phyloP scores from a whole-genome alignment of 2,329 filamentous ascomycete species.

The Pezicula radicicola region DNA sequence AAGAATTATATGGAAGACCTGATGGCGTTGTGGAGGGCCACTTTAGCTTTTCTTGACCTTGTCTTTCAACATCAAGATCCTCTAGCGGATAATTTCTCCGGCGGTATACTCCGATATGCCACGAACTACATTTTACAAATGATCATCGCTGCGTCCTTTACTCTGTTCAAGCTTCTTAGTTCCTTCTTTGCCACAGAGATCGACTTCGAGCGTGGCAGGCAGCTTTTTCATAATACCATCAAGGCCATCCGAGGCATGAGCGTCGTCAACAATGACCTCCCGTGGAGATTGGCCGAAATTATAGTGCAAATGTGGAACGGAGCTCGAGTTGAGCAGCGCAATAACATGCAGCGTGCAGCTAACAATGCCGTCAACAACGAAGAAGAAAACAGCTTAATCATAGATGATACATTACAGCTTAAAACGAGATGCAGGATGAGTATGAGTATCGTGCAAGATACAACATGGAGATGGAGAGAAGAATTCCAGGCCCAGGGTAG shows the following conservation, averaged over 20 bases:
- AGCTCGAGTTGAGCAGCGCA: constrained; percentile 31
- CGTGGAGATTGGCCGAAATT: constrained; percentile 78
- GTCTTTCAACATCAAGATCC: constrained; percentile 52
- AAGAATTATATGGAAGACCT: constrained; percentile 72
- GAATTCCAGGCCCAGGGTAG: constrained; percentile 72
- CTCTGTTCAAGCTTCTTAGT: constrained; percentile 73
- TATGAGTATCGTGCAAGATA: constrained; percentile 82
- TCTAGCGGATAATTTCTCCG: constrained; percentile 37
- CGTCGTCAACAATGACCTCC: constrained; percentile 74
- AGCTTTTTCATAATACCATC: constrained; percentile 69
- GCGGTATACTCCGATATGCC: constrained; percentile 57
- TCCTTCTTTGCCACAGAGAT: constrained; percentile 74
- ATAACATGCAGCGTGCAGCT: constrained; percentile 37
- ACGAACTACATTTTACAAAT: constrained; percentile 82
- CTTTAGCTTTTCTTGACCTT: constrained; percentile 63
- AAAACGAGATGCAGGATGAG: constrained; percentile 82
- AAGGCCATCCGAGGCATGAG: constrained; percentile 69
- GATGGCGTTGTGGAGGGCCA: constrained; percentile 71
- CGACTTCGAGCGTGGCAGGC: constrained; percentile 64
- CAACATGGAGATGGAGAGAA: constrained; percentile 81
- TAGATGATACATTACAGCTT: constrained; percentile 72
- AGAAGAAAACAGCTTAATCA: constrained; percentile 23
- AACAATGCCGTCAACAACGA: constrained; percentile 36
- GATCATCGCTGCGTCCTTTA: constrained; percentile 77
- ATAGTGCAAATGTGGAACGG: constrained; percentile 84